phyloP scores from a whole-genome alignment of 768 basidiomycete species.

The Psilocybe tampanensis region DNA sequence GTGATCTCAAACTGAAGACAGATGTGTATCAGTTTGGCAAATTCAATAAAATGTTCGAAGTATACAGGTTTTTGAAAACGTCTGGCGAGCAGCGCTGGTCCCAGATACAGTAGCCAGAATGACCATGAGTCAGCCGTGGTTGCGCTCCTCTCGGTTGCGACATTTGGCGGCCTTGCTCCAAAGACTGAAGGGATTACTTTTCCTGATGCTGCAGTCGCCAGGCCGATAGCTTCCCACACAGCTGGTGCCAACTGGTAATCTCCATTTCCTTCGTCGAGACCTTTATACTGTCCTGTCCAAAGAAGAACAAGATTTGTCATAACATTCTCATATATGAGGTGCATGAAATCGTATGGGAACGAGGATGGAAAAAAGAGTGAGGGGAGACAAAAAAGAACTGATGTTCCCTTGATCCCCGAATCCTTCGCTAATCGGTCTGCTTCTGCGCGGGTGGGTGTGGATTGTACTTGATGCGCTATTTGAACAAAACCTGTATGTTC shows the following conservation, averaged over 20 bases:
- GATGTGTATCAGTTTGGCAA: no score
- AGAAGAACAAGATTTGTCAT: conserved; percentile 36
- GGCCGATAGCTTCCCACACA: conserved; percentile 19
- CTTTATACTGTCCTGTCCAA: conserved; percentile 44
- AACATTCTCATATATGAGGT: conserved; percentile 42
- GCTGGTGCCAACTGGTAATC: conserved; percentile 18
- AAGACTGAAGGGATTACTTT: no score
- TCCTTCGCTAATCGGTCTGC: background rate
- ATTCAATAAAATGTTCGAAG: no score
- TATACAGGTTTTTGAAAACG: no score
- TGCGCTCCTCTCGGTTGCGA: no score
- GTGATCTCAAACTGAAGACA: no score
- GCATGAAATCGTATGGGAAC: conserved; percentile 52
- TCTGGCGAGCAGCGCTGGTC: no score
- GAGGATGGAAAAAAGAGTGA: conserved; percentile 38
- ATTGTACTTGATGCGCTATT: conserved; percentile 13
- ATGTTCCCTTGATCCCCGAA: conserved; percentile 37
- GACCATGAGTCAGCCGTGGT: no score
- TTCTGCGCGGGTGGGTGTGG: no score
- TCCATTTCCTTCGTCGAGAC: conserved; percentile 28
- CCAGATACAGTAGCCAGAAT: no score
- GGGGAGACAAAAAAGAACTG: conserved; percentile 31
- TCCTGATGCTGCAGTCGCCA: background rate
- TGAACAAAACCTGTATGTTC: conserved; percentile 11
- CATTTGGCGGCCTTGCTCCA: no score